Percentiles rank a stretch among this genome's conserved stretches.
Evolutionary conservation across 768 basidiomycete species (phyloP).

Genomic region (Rhodotorula paludigena): DNA sequence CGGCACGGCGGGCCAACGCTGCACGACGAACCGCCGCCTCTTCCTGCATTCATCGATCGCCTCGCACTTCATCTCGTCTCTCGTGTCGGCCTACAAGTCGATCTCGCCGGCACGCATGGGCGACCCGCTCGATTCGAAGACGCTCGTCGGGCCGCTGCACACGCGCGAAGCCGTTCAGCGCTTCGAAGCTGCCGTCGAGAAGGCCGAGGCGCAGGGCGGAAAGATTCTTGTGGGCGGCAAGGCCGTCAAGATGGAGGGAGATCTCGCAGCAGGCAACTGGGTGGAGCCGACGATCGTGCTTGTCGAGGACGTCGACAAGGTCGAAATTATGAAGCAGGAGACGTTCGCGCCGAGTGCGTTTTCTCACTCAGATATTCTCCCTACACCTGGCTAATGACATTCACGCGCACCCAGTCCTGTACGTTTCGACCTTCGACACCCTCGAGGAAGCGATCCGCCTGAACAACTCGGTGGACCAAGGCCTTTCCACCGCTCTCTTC

Average conservation of each 20-base stretch:
- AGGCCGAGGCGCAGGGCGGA: conserved; percentile 61
- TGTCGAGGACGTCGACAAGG: conserved; percentile 28
- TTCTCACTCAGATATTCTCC: conserved; percentile 39
- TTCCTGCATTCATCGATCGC: conserved; percentile 81
- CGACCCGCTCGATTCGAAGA: conserved; percentile 70
- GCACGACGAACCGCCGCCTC: conserved; percentile 86
- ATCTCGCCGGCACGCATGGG: conserved; percentile 58
- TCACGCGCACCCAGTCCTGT: conserved; percentile 72
- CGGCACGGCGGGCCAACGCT: conserved; percentile 63
- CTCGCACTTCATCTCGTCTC: conserved; percentile 64
- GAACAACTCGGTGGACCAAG: conserved; percentile 87
- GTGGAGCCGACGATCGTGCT: conserved; percentile 81
- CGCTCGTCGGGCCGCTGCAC: conserved; percentile 83
- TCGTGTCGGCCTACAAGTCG: conserved; percentile 67
- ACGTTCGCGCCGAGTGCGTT: conserved; percentile 41
- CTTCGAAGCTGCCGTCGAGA: conserved; percentile 7
- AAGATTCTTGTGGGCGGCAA: conserved; percentile 71
- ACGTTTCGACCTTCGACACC: conserved; percentile 61
- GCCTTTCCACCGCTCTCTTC: conserved; percentile 87
- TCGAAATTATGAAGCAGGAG: conserved; percentile 40
- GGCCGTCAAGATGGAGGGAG: conserved; percentile 47
- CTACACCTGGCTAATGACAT: too few species aligned
- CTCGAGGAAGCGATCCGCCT: conserved; percentile 57
- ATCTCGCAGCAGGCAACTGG: conserved; percentile 69
- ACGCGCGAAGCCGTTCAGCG: conserved; percentile 51